These are phyloP conservation scores for Coelomomyces lativittatus DNA, from an alignment of 371 early-diverging fungal genomes.

Conservation along the genomic window DNA sequence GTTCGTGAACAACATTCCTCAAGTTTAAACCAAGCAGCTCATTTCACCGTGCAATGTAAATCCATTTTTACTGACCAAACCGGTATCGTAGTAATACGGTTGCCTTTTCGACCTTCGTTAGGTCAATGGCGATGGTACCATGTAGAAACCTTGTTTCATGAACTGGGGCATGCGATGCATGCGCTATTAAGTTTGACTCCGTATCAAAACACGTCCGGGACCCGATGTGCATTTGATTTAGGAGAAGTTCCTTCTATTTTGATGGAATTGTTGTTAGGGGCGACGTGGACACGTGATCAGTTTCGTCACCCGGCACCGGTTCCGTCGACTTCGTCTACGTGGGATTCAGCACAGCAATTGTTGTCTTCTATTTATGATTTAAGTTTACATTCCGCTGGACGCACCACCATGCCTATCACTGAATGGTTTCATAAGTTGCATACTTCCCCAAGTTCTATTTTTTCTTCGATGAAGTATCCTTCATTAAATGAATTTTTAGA, in stretches of 20 bases:
- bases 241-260: conserved; percentile 89
- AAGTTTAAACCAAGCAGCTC: conserved; percentile 72
- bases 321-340: conserved; percentile 3
- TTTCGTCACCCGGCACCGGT: conserved; percentile 27
- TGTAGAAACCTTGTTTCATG: conserved; percentile 90
- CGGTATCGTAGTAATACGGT: not conserved
- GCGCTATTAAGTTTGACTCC: conserved; percentile 84
- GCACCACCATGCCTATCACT: conserved; percentile 27
- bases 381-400: too few species aligned
- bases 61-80: not conserved
- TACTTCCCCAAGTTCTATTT: conserved; percentile 5
- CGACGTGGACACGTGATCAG: conserved; percentile 46
- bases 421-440: too few species aligned
- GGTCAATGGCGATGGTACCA: too few species aligned
- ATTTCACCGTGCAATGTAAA: conserved; percentile 88
- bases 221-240: conserved; percentile 83
- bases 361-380: not conserved
- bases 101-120: too few species aligned
- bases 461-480: too few species aligned
- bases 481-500: too few species aligned
- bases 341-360: conserved; percentile 1
- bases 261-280: conserved; percentile 72
- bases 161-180: conserved; percentile 96
- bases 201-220: conserved; percentile 84
- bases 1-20: conserved; percentile 46